These are phyloP conservation scores for Bondarzewia mesenterica DNA, from an alignment of 1,284 basidiomycete genomes.

Conservation along the genomic window DNA sequence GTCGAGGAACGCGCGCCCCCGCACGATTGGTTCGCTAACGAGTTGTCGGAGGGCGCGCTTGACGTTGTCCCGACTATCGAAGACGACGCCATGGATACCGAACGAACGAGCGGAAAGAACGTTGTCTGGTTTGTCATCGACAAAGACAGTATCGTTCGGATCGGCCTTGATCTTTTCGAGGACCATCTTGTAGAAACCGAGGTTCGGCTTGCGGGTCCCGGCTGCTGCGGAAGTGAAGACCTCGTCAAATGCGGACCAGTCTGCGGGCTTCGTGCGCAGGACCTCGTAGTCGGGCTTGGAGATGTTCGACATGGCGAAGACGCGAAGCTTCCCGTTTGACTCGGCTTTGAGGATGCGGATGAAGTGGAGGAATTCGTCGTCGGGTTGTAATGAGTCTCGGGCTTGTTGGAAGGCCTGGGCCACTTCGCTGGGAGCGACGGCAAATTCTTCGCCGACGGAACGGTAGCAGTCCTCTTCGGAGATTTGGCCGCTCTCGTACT, in stretches of 20 bases:
- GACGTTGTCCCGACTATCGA: slow-evolving; percentile 33
- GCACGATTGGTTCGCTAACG: slow-evolving; percentile 35
- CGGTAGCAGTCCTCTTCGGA: slow-evolving; percentile 40
- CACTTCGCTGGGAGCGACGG: slow-evolving; percentile 31
- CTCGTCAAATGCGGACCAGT: slow-evolving; percentile 47
- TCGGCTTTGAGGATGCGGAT: slow-evolving; percentile 38
- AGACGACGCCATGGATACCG: slow-evolving; percentile 47
- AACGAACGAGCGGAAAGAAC: slow-evolving; percentile 47
- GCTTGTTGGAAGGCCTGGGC: slow-evolving; percentile 35
- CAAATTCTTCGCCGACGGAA: slow-evolving; percentile 32
- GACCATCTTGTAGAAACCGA: slow-evolving; percentile 45
- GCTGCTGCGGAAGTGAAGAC: slow-evolving; percentile 42
- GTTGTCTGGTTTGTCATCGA: slow-evolving; percentile 56
- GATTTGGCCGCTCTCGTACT: slow-evolving; percentile 44
- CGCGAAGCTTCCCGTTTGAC: slow-evolving; percentile 24
- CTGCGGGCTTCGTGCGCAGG: slow-evolving; percentile 34
- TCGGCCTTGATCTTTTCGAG: slow-evolving; percentile 33
- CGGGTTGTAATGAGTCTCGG: slow-evolving; percentile 35
- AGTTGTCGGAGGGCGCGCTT: slow-evolving; percentile 37
- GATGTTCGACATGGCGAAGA: slow-evolving; percentile 56
- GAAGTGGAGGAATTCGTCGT: slow-evolving; percentile 36
- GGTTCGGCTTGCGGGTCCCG: slow-evolving; percentile 47
- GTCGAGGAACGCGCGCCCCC: slow-evolving; percentile 33
- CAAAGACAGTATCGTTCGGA: slow-evolving; percentile 37
- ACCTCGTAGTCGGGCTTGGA: slow-evolving; percentile 44